These are phyloP conservation scores for Aspergillus fumigatiaffinis DNA, from an alignment of 2,329 filamentous ascomycete genomes.

Conservation along the genomic window DNA sequence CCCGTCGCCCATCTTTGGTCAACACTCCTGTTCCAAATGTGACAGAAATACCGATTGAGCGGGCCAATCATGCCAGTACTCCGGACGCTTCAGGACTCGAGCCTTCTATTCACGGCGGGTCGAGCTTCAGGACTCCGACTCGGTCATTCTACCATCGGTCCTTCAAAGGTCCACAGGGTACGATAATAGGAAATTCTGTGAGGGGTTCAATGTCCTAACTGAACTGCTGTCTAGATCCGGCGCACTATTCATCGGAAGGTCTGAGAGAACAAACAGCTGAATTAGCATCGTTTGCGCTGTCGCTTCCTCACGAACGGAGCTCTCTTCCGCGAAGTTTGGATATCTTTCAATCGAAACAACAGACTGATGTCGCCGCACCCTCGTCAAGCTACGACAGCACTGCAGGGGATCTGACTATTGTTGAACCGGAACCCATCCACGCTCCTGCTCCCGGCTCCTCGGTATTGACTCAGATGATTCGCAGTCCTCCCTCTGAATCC, in stretches of 20 bases:
- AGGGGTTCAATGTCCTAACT: slow-evolving; percentile 18
- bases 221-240: slow-evolving; percentile 57
- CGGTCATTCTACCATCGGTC: slow-evolving; percentile 45
- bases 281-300: slow-evolving; percentile 75
- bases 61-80: slow-evolving; percentile 25
- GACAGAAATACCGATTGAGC: slow-evolving; percentile 24
- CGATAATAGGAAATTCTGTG: slow-evolving; percentile 5
- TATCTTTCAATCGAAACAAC: slow-evolving; percentile 20
- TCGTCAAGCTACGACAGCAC: slow-evolving; percentile 18
- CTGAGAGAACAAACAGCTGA: slow-evolving; percentile 86
- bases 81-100: slow-evolving; percentile 25
- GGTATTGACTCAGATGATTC: slow-evolving; percentile 50
- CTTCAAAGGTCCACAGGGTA: slow-evolving; percentile 41
- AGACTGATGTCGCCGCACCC: slow-evolving; percentile 14
- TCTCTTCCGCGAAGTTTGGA: slow-evolving; percentile 28
- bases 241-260: slow-evolving; percentile 68
- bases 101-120: slow-evolving; percentile 26
- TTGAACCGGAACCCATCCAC: slow-evolving; percentile 14
- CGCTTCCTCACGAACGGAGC: slow-evolving; percentile 33
- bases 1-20: slow-evolving; percentile 18
- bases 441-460: slow-evolving; percentile 38
- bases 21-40: slow-evolving; percentile 19
- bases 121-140: slow-evolving; percentile 38
- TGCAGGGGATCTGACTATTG: slow-evolving; percentile 6
- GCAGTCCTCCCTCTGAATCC: slow-evolving; percentile 32